Conservation (phyloP, 176 grass and related monocot genomes). For the Eragrostis nindensis region DNA sequence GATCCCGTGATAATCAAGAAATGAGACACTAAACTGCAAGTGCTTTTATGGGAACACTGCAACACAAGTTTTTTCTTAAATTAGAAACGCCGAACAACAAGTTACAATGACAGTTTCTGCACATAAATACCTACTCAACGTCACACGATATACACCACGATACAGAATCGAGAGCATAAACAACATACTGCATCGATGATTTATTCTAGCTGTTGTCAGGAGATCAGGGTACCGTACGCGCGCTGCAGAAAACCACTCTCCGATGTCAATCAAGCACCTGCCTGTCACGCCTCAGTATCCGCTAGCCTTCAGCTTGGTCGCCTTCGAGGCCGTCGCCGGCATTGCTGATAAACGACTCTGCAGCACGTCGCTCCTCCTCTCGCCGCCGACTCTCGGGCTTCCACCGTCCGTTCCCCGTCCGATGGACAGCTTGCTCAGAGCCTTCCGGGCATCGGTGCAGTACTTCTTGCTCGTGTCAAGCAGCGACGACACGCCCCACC, state of each 20-base stretch:
- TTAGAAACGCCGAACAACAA: neutral
- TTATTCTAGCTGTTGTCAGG: neutral
- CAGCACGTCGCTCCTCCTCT: conserved; percentile 38
- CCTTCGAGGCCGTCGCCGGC: conserved; percentile 27
- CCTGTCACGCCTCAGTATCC: conserved; percentile 35
- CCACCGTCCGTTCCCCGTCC: conserved; percentile 39
- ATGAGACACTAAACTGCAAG: too few species aligned
- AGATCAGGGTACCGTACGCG: conserved; percentile 16
- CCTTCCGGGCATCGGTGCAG: conserved; percentile 57
- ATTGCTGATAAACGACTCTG: conserved; percentile 7
- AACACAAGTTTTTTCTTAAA: neutral
- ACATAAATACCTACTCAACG: neutral
- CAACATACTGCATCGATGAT: neutral
- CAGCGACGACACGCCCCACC: conserved; percentile 71
- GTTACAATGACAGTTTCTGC: neutral
- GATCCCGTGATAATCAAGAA: neutral
- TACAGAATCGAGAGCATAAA: neutral
- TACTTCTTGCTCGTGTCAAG: conserved; percentile 69
- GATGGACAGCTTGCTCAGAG: conserved; percentile 65
- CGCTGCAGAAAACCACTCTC: neutral
- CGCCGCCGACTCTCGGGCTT: conserved; percentile 36
- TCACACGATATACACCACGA: neutral
- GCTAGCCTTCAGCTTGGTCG: conserved; percentile 49
- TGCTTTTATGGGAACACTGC: too few species aligned
- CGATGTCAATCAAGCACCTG: neutral